phyloP scores from a whole-genome alignment of 345 rosid species.

The Iberis pinnata region DNA sequence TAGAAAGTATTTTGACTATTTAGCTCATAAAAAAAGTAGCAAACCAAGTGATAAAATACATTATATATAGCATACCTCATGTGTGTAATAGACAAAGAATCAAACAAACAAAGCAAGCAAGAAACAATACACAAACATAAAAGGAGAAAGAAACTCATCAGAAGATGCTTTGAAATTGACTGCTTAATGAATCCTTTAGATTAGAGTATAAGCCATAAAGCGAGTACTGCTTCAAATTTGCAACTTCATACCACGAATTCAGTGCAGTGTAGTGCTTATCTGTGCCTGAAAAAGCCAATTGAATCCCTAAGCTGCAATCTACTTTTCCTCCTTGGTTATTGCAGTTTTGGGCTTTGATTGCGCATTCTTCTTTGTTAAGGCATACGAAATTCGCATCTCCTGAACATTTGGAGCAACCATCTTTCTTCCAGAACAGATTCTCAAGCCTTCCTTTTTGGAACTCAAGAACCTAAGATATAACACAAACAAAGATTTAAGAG shows the following conservation, averaged over 20 bases:
- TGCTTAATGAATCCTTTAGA: constrained; percentile 60
- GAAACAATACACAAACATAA: constrained; percentile 12
- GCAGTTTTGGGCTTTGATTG: constrained; percentile 58
- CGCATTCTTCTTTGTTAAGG: constrained; percentile 81
- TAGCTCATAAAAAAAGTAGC: not conserved
- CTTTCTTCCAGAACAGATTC: constrained; percentile 92
- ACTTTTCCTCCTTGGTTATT: constrained; percentile 60
- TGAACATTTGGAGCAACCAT: constrained; percentile 76
- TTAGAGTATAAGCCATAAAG: constrained; percentile 80
- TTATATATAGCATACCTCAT: not conserved
- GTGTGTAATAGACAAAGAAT: too few species aligned
- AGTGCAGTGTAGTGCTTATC: constrained; percentile 78
- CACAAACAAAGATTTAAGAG: not conserved
- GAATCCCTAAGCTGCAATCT: constrained; percentile 94
- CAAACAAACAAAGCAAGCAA: constrained; percentile 14
- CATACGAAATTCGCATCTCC: constrained; percentile 56
- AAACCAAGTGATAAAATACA: constrained; percentile 16
- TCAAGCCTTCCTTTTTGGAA: constrained; percentile 86
- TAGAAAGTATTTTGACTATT: not conserved
- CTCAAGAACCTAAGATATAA: constrained; percentile 68
- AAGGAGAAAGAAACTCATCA: constrained; percentile 26
- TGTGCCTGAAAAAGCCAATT: constrained; percentile 91
- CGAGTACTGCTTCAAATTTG: constrained; percentile 85
- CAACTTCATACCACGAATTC: constrained; percentile 96
- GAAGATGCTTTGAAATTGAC: constrained; percentile 60